These are phyloP conservation scores for Picea engelmannii DNA, from an alignment of 83 land plant species.

Conservation along the genomic window DNA sequence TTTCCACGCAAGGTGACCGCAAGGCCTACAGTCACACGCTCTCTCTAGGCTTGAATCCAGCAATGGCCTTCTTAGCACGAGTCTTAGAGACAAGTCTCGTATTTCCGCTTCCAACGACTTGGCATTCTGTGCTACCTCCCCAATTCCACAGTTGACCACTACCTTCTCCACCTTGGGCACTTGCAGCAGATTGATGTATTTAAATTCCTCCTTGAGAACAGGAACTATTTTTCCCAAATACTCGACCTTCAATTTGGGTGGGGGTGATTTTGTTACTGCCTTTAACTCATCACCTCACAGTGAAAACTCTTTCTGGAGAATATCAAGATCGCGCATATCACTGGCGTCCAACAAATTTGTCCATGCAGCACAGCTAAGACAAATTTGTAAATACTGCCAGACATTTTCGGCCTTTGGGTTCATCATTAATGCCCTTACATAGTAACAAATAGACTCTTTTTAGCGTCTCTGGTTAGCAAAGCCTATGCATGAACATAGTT, in stretches of 20 bases:
- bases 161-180: slow-evolving; percentile 88
- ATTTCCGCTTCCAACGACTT: slow-evolving; percentile 80
- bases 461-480: slow-evolving; percentile 94
- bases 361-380: slow-evolving; percentile 44
- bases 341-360: too few species aligned
- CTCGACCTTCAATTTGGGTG: slow-evolving; percentile 51
- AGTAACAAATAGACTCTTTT: slow-evolving; percentile 92
- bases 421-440: slow-evolving; percentile 93
- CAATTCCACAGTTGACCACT: slow-evolving; percentile 91
- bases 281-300: too few species aligned
- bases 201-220: slow-evolving; percentile 71
- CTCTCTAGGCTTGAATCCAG: slow-evolving; percentile 86
- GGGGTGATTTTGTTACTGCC: background rate
- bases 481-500: slow-evolving; percentile 99
- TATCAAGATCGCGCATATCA: too few species aligned
- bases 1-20: too few species aligned
- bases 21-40: slow-evolving; percentile 74
- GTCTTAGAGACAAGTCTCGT: slow-evolving; percentile 66
- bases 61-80: slow-evolving; percentile 76
- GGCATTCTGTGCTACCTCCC: slow-evolving; percentile 89
- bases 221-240: slow-evolving; percentile 84
- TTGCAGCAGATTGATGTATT: slow-evolving; percentile 56
- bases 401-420: slow-evolving; percentile 99
- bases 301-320: too few species aligned
- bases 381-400: slow-evolving; percentile 96